Conservation (phyloP, 1,139 yeast genomes). For the Lodderomyces metapsilosis region DNA sequence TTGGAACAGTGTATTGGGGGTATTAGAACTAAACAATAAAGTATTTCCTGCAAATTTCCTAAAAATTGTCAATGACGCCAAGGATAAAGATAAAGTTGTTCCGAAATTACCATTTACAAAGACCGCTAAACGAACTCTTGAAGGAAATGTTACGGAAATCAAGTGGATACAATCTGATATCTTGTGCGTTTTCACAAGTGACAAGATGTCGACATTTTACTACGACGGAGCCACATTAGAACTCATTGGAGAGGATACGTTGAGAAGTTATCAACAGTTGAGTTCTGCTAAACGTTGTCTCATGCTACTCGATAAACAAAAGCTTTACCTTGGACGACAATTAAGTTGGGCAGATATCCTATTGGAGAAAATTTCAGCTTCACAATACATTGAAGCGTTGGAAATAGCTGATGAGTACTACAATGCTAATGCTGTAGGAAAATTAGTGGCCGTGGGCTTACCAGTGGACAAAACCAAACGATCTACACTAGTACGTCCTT, state of each 20-base stretch:
- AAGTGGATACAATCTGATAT: slow-evolving; percentile 61
- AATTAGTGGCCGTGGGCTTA: slow-evolving; percentile 49
- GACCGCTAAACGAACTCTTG: slow-evolving; percentile 38
- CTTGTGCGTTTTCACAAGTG: slow-evolving; percentile 33
- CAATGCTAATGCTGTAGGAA: slow-evolving; percentile 42
- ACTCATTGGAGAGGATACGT: slow-evolving; percentile 1
- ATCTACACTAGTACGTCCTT: slow-evolving; percentile 48
- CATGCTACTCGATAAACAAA: slow-evolving; percentile 9
- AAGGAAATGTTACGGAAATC: slow-evolving; percentile 40
- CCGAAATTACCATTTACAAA: slow-evolving; percentile 42
- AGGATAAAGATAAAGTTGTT: slow-evolving; percentile 39
- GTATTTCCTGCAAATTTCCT: slow-evolving; percentile 29
- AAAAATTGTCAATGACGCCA: slow-evolving; percentile 30
- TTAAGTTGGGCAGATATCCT: slow-evolving; percentile 76
- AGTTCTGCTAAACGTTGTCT: slow-evolving; percentile 28
- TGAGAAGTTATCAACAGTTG: slow-evolving; percentile 15
- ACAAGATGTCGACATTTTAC: slow-evolving; percentile 11
- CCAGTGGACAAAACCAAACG: slow-evolving; percentile 49
- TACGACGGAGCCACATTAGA: slow-evolving; percentile 10
- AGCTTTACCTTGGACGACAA: slow-evolving; percentile 52
- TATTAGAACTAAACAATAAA: slow-evolving; percentile 49
- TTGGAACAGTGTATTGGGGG: slow-evolving; percentile 59
- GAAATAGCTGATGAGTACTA: slow-evolving; percentile 55
- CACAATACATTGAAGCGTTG: slow-evolving; percentile 56
- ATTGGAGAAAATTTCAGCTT: slow-evolving; percentile 45